These are phyloP conservation scores for Priceomyces castillae DNA, from an alignment of 805 yeast genomes.

Conservation along the genomic window DNA sequence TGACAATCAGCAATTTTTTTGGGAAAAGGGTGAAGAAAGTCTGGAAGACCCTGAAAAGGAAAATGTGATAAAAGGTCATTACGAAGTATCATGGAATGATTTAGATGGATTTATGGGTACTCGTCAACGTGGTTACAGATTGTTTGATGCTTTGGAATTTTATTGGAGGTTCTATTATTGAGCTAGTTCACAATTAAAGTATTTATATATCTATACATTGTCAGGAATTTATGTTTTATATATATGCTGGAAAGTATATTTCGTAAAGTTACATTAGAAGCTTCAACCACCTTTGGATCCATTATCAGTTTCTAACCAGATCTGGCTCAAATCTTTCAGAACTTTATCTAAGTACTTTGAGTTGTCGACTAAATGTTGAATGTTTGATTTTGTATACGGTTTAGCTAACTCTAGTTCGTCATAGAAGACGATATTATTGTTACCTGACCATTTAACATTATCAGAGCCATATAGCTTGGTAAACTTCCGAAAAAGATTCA, in stretches of 20 bases:
- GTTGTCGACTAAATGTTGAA: constrained; percentile 16
- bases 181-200: background rate
- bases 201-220: background rate
- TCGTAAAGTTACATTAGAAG: background rate
- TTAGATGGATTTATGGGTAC: constrained; percentile 72
- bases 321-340: constrained; percentile 22
- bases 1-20: background rate
- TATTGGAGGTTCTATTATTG: constrained; percentile 25
- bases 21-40: background rate
- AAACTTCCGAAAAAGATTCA: constrained; percentile 19
- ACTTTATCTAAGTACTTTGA: constrained; percentile 21
- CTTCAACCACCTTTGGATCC: constrained; percentile 26
- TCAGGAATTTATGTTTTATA: background rate
- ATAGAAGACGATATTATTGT: constrained; percentile 35
- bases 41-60: background rate
- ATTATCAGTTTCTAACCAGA: constrained; percentile 27
- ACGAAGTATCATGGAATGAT: constrained; percentile 28
- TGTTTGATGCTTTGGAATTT: constrained; percentile 51
- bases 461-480: constrained; percentile 18
- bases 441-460: constrained; percentile 28
- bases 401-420: constrained; percentile 36
- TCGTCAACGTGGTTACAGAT: constrained; percentile 46
- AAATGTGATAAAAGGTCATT: constrained; percentile 1
- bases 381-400: constrained; percentile 35
- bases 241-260: background rate